phyloP scores from a whole-genome alignment of 2,329 filamentous ascomycete species.

The Mycosphaerella arachidis region DNA sequence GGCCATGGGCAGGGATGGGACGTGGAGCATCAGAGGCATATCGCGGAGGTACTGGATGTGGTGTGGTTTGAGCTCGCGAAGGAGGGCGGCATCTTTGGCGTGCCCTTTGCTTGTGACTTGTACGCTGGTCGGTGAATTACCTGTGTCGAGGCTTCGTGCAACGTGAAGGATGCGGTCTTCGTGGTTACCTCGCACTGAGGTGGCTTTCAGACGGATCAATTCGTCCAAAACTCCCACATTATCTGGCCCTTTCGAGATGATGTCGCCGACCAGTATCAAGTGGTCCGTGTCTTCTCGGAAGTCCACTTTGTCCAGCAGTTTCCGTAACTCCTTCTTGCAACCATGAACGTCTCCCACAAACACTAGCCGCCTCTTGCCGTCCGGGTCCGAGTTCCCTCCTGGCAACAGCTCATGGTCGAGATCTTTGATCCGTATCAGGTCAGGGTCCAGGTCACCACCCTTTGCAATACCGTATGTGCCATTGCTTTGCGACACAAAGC shows the following conservation, averaged over 20 bases:
- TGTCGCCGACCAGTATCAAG: conserved; percentile 70
- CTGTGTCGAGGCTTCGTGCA: conserved; percentile 17
- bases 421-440: conserved; percentile 48
- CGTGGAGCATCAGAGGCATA: conserved; percentile 36
- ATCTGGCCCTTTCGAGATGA: conserved; percentile 83
- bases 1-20: conserved; percentile 30
- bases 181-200: conserved; percentile 85
- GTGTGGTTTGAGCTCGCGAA: conserved; percentile 25
- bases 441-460: conserved; percentile 26
- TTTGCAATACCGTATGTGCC: conserved; percentile 30
- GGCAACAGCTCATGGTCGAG: conserved; percentile 41
- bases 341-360: conserved; percentile 92
- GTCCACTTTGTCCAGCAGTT: conserved; percentile 61
- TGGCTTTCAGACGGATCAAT: conserved; percentile 68
- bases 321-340: conserved; percentile 60
- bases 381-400: conserved; percentile 31
- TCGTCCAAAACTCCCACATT: conserved; percentile 72
- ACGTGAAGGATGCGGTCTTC: conserved; percentile 75
- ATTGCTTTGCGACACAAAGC: conserved; percentile 28
- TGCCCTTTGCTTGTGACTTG: conserved; percentile 21
- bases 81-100: conserved; percentile 26
- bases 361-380: conserved; percentile 58
- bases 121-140: conserved; percentile 2
- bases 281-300: conserved; percentile 66
- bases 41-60: conserved; percentile 32